A percentile compares a stretch with the other conserved stretches of the same genome.
These are phyloP conservation scores for Sphaerulina vaccinii DNA, from an alignment of 2,329 filamentous ascomycete species.

Conservation along the genomic window DNA sequence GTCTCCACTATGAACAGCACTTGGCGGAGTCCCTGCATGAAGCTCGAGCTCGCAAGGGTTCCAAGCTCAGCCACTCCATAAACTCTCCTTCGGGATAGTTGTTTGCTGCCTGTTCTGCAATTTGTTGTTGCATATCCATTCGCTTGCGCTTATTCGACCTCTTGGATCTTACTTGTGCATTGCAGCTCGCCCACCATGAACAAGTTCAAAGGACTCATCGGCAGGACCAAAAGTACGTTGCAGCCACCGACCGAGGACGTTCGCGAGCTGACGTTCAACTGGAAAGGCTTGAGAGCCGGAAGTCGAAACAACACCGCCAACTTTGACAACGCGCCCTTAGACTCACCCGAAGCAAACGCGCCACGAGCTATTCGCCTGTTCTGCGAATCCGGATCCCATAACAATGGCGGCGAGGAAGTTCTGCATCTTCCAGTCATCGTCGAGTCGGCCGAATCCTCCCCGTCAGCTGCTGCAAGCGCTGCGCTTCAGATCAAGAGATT, in stretches of 20 bases:
- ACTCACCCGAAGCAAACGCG: slow-evolving; percentile 67
- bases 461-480: slow-evolving; percentile 76
- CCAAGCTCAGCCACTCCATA: neutral
- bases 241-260: no score
- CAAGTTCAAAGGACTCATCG: slow-evolving; percentile 17
- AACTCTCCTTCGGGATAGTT: neutral
- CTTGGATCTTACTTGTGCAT: neutral
- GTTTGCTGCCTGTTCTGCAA: slow-evolving; percentile 1
- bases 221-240: slow-evolving; percentile 16
- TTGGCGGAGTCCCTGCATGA: neutral
- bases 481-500: slow-evolving; percentile 79
- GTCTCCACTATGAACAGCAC: neutral
- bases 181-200: slow-evolving; percentile 10
- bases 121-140: neutral
- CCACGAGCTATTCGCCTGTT: slow-evolving; percentile 69
- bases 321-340: slow-evolving; percentile 26
- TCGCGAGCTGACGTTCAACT: slow-evolving; percentile 12
- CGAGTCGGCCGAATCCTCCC: slow-evolving; percentile 90
- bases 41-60: neutral
- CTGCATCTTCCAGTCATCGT: slow-evolving; percentile 91
- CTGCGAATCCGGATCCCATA: slow-evolving; percentile 66
- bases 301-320: slow-evolving; percentile 11
- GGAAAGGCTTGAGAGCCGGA: slow-evolving; percentile 8
- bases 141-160: neutral
- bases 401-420: slow-evolving; percentile 74